Conservation (phyloP, 2,329 filamentous ascomycete species). For the Paradendryphiella salina region DNA sequence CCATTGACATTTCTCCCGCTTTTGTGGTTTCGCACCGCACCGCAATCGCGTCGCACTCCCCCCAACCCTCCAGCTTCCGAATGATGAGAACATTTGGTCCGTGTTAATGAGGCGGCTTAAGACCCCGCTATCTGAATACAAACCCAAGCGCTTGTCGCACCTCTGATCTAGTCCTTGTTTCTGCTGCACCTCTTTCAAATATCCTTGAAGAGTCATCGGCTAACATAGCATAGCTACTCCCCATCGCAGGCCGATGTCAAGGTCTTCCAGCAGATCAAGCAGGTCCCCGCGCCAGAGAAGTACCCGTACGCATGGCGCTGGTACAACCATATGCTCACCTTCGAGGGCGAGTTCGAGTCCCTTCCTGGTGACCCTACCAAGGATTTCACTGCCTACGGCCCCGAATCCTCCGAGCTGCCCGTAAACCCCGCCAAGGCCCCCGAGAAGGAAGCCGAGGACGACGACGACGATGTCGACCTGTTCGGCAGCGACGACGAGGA, state of each 20-base stretch:
- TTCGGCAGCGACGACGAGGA: slow-evolving; percentile 88
- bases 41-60: slow-evolving; percentile 20
- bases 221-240: slow-evolving; percentile 54
- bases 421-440: slow-evolving; percentile 86
- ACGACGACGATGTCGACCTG: slow-evolving; percentile 79
- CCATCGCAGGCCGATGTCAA: slow-evolving; percentile 95
- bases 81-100: slow-evolving; percentile 92
- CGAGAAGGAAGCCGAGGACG: slow-evolving; percentile 61
- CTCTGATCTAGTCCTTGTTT: slow-evolving; percentile 59
- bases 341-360: slow-evolving; percentile 87
- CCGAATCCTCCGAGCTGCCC: slow-evolving; percentile 75
- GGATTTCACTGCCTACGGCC: slow-evolving; percentile 87
- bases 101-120: slow-evolving; percentile 95
- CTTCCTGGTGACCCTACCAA: slow-evolving; percentile 90
- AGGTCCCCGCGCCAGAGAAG: slow-evolving; percentile 76
- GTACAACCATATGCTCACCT: slow-evolving; percentile 98
- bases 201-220: slow-evolving; percentile 22
- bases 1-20: slow-evolving; percentile 22
- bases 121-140: slow-evolving; percentile 82
- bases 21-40: slow-evolving; percentile 23
- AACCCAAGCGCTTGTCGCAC: slow-evolving; percentile 74
- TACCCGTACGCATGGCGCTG: slow-evolving; percentile 94
- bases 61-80: slow-evolving; percentile 41
- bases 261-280: slow-evolving; percentile 85
- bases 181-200: slow-evolving; percentile 14